Evolutionary conservation across 345 rosid genomes (phyloP).

Genomic region (Orychophragmus violaceus): DNA sequence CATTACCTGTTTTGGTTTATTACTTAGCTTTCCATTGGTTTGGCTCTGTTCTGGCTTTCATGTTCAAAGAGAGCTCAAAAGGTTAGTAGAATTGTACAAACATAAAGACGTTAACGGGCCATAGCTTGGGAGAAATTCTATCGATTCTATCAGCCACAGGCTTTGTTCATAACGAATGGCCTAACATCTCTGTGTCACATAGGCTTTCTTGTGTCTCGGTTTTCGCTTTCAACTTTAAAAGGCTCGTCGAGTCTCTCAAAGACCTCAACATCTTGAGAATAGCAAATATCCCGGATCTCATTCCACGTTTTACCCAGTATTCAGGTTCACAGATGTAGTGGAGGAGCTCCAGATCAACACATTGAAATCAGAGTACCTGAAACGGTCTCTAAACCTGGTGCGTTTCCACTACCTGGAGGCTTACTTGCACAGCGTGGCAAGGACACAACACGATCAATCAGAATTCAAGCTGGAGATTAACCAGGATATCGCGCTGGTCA

Average conservation of each 20-base stretch:
- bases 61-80: constrained; percentile 40
- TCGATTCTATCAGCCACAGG: constrained; percentile 48
- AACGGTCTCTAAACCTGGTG: background rate
- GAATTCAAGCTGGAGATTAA: constrained; percentile 32
- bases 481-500: constrained; percentile 29
- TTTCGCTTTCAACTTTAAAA: background rate
- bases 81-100: constrained; percentile 36
- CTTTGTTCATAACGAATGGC: constrained; percentile 29
- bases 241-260: background rate
- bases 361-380: constrained; percentile 34
- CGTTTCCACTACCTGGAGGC: constrained; percentile 31
- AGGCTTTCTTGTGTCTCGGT: background rate
- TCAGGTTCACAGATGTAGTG: constrained; percentile 28
- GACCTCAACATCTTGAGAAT: background rate
- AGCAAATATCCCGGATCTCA: background rate
- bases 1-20: background rate
- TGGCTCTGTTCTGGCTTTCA: constrained; percentile 15
- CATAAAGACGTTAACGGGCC: constrained; percentile 48
- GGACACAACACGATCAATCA: constrained; percentile 2
- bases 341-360: constrained; percentile 35
- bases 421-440: constrained; percentile 42
- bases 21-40: background rate
- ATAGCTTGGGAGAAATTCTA: constrained; percentile 55
- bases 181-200: background rate
- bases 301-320: constrained; percentile 3